phyloP scores from a whole-genome alignment of 139 green algal species.

The Chlorella sp. region DNA sequence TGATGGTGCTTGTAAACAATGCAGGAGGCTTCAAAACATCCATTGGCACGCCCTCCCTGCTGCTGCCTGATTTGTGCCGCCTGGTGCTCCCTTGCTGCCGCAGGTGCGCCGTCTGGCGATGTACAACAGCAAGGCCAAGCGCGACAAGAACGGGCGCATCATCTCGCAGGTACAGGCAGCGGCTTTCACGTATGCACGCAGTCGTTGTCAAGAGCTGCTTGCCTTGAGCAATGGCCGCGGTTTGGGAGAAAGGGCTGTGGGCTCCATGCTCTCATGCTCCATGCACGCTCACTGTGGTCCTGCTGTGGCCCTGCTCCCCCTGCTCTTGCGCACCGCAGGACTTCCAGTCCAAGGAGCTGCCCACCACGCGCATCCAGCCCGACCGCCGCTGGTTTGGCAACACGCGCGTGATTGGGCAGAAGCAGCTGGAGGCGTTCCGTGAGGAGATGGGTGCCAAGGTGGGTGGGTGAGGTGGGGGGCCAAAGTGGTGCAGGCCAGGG shows the following conservation, averaged over 20 bases:
- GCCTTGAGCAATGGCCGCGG: too few relatives aligned
- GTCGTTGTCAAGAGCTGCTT: too few relatives aligned
- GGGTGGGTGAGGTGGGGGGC: background rate
- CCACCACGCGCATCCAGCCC: conserved; percentile 96
- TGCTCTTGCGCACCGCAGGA: conserved; percentile 59
- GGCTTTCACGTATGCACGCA: too few relatives aligned
- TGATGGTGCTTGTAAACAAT: too few relatives aligned
- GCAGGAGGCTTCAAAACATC: too few relatives aligned
- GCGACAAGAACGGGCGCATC: conserved; percentile 88
- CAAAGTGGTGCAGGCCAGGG: too few relatives aligned
- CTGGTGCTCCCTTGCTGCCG: background rate
- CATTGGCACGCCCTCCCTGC: too few relatives aligned
- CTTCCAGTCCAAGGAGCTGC: conserved; percentile 94
- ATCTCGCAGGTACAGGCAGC: background rate
- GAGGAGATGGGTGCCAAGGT: conserved; percentile 94
- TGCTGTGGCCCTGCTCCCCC: too few relatives aligned
- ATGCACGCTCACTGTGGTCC: too few relatives aligned
- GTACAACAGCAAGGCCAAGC: conserved; percentile 91
- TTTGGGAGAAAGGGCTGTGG: too few relatives aligned
- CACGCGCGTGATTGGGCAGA: conserved; percentile 96
- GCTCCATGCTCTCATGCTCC: too few relatives aligned
- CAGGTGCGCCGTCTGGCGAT: conserved; percentile 95
- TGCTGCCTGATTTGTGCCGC: background rate
- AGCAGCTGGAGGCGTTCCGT: conserved; percentile 96
- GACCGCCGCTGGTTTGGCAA: conserved; percentile 98